Conservation (phyloP, 139 green algal genomes). For the Coelastrella sp. region DNA sequence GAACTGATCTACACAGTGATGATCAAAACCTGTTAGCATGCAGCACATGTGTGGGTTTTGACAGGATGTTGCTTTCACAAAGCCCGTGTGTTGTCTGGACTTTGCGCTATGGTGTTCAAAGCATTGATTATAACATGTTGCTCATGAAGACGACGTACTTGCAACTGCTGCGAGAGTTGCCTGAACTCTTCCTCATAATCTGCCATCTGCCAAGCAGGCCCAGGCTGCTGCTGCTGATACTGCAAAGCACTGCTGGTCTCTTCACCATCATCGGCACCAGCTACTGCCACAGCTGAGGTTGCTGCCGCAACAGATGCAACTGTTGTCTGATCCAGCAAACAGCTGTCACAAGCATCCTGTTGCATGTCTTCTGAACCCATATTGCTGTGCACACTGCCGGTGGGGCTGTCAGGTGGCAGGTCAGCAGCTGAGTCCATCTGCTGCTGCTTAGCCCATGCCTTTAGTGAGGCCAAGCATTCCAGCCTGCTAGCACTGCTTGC, state of each 20-base stretch:
- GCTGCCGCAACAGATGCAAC: background rate
- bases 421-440: background rate
- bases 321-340: background rate
- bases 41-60: too few relatives aligned
- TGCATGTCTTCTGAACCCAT: background rate
- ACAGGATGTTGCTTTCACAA: too few relatives aligned
- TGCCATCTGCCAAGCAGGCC: background rate
- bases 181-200: constrained; percentile 39
- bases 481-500: background rate
- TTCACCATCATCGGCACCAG: background rate
- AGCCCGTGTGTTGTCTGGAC: too few relatives aligned
- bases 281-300: background rate
- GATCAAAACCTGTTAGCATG: too few relatives aligned
- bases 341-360: background rate
- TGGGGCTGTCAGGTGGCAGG: background rate
- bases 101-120: too few relatives aligned
- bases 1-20: too few relatives aligned
- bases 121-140: too few relatives aligned
- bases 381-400: constrained; percentile 10
- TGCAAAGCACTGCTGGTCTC: background rate
- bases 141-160: constrained; percentile 10
- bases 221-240: background rate
- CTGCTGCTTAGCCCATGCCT: background rate
- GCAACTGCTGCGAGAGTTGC: constrained; percentile 33
- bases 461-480: background rate